Evolutionary conservation across 2,329 filamentous ascomycete genomes (phyloP), one percentile per base, ranked within the genome.

Genomic region (Fusarium sp.): DNA sequence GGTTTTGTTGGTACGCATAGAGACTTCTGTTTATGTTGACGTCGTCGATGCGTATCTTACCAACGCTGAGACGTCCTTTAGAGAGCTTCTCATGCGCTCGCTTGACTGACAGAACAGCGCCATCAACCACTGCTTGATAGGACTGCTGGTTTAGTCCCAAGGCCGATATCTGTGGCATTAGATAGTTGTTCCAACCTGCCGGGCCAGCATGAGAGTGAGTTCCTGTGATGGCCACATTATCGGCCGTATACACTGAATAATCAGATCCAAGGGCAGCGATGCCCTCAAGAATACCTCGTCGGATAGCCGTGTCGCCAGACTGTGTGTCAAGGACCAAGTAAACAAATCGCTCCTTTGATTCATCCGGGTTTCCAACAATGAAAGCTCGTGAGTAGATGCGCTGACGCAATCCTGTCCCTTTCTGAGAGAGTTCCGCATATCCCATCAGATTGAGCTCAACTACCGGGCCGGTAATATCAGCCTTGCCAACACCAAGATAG

Each of bases 391-490:
- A 62, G 40, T 62, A 62, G 0, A 62, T 12, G 0, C 59, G 4
- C 12, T 62, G 59, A 0, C 59, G 59, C 8, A 62, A 4, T 2
- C 59, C 59, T 0, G 57, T 62, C n/a, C 59, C 59, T 15, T 26
- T 15, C 15, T 62, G 59, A 0, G 33, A 38, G 0, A 62, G 10
- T 10, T 62, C 59, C 1, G 59, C 57, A 26, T 62, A 62, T 3
- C 59, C 59, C 59, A 62, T 62, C 2, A 62, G 34, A 8, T 62
- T 62, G 9, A 62, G 40, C 30, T 62, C 59, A 4, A 62, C 59
- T 2, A 62, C 59, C 26, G 59, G 59, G 0, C 59, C 59, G 1
- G 59, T 62, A 2, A 62, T 45, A 0, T 62, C 59, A 3, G 59
- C 59, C 1, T 62, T 62, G 15, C 57, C 59, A 7, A 55, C 57